Conservation (phyloP, 73 alveolate genomes). For the Paramecium sonneborni region DNA sequence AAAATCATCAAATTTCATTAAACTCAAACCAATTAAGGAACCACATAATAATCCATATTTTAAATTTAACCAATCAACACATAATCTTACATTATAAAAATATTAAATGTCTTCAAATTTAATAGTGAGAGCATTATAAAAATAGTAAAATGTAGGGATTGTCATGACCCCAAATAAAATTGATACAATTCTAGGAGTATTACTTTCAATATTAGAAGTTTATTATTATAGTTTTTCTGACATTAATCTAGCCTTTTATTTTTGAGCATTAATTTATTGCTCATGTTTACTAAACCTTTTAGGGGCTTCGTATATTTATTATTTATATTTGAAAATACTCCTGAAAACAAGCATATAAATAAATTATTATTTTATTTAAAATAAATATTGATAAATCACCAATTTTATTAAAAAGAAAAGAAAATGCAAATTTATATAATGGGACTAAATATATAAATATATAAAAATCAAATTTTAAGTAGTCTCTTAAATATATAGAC, state of each 20-base stretch:
- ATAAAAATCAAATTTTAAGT: no score
- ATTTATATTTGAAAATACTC: neutral
- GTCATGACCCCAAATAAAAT: neutral
- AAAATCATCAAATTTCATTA: neutral
- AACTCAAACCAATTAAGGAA: neutral
- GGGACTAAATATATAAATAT: no score
- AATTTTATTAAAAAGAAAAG: neutral
- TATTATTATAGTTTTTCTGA: neutral
- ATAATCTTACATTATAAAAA: neutral
- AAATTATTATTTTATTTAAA: neutral
- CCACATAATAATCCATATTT: neutral
- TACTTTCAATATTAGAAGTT: neutral
- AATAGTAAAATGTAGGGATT: neutral
- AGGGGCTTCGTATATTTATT: neutral
- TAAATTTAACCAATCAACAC: neutral
- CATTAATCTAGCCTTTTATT: neutral
- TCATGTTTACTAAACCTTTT: neutral
- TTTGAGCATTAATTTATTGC: neutral
- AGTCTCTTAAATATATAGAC: no score
- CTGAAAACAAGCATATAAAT: neutral
- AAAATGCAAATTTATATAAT: no score
- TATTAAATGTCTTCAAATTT: neutral
- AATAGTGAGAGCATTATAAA: neutral
- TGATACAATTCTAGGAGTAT: neutral
- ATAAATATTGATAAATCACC: neutral